Evolutionary conservation across 176 grass and related monocot species (phyloP), one percentile per base, ranked within the genome.

Genomic region (Pharus latifolius): DNA sequence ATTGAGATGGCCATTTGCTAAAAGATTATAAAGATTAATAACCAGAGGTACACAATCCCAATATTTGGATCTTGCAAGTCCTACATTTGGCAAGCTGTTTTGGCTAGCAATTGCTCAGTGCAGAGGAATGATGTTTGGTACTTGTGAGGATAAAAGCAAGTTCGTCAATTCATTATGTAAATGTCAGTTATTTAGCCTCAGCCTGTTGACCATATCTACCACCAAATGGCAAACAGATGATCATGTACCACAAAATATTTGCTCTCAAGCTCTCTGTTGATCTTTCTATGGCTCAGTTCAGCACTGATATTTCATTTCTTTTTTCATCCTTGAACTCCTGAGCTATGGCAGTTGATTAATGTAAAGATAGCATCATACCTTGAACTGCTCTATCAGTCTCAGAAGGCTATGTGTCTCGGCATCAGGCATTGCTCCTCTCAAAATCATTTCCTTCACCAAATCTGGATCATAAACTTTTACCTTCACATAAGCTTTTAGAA

Each of bases 401-500:
- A 86, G 28, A 73, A 99, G 95, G 68, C 84, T 86, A 55, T 88
- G 80, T 29, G 83, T 93, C 76, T 99, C 90, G 20, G 90, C 75
- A 25, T 94, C 90, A 76, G 90, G 90, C 58, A 88, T 83, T 33
- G 87, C 82, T 38, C 84, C 95, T 70, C 82, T 83, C 82, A 94
- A 83, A 83, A 99, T 91, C 90, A 99, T 99, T 67, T 73, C 70
- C 41, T 46, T 85, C 42, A 86, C 48, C 40, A 99, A 82, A 70
- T 99, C 84, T 3, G 90, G 79, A 63, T 99, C 90, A 58, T 93
- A 86, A 73, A 89, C 75, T 77, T 87, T 86, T 42, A 90, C 84
- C 47, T 94, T 88, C 48, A 76, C 75, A 58, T 94, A 94, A 76
- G 89, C 90, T 77, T 89, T 98, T 45, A 99, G 63, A 38, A 94